These are phyloP conservation scores for Stephanodiscus minutulus DNA, from an alignment of 108 stramenopile species.

Conservation along the genomic window DNA sequence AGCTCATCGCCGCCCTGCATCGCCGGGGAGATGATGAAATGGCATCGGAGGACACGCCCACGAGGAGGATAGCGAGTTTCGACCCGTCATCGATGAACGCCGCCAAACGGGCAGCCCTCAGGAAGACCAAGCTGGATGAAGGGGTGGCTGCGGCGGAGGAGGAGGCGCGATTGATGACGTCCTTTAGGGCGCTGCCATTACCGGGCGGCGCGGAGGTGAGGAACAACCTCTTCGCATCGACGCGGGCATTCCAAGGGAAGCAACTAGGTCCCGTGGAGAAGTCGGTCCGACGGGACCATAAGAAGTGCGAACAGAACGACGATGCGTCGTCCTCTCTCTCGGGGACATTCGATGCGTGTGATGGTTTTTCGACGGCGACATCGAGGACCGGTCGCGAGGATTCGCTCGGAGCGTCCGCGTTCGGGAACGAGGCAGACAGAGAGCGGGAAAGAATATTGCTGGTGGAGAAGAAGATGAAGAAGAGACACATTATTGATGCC, in stretches of 20 bases:
- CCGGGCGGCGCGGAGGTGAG: conserved; percentile 29
- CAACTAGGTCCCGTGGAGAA: conserved; percentile 25
- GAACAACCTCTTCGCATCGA: conserved; percentile 29
- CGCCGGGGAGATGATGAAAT: too few species aligned
- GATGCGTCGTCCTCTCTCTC: conserved; percentile 12
- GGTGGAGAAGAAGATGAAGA: conserved; percentile 18
- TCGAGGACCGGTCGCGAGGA: conserved; percentile 13
- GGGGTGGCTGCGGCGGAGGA: conserved; percentile 18
- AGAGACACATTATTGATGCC: conserved; percentile 28
- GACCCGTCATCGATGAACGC: conserved; percentile 24
- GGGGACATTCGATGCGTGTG: conserved; percentile 14
- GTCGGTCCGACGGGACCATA: conserved; percentile 5
- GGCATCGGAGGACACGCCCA: too few species aligned
- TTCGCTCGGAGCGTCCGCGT: not conserved
- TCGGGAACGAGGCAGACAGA: conserved; percentile 29
- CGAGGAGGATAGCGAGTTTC: too few species aligned
- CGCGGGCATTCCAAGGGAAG: conserved; percentile 31
- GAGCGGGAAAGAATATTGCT: conserved; percentile 18
- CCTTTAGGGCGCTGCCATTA: conserved; percentile 34
- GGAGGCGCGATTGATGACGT: conserved; percentile 6
- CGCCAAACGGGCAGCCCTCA: conserved; percentile 29
- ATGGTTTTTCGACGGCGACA: conserved; percentile 16
- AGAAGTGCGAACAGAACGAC: conserved; percentile 5
- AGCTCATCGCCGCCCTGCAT: too few species aligned
- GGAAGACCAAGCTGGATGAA: conserved; percentile 24